phyloP scores from a whole-genome alignment of 1,284 basidiomycete species.

The Schizophyllum amplum region DNA sequence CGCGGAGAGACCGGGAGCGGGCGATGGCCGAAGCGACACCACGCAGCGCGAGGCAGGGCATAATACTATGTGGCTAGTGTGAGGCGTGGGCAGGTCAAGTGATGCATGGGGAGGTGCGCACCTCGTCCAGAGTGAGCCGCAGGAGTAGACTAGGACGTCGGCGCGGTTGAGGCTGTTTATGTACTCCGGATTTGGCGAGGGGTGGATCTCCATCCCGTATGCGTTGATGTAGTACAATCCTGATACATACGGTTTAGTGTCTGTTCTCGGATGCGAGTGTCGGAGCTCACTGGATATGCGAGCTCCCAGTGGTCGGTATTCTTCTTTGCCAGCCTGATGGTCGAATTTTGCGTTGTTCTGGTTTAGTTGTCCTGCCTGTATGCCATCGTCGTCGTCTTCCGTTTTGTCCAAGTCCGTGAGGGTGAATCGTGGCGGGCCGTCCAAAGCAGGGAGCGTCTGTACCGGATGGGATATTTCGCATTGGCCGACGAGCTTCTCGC shows the following conservation, averaged over 20 bases:
- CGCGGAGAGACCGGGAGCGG: conserved; percentile 59
- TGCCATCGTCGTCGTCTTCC: conserved; percentile 26
- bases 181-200: conserved; percentile 80
- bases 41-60: conserved; percentile 84
- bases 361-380: not conserved
- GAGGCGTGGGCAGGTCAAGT: conserved; percentile 10
- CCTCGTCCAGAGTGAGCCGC: conserved; percentile 92
- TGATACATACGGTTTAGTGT: conserved; percentile 20
- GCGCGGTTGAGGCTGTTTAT: conserved; percentile 56
- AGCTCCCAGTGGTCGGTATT: conserved; percentile 52
- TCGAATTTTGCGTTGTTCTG: conserved; percentile 59
- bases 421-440: not conserved
- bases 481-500: conserved; percentile 81
- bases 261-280: conserved; percentile 4
- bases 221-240: conserved; percentile 91
- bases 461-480: conserved; percentile 96
- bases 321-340: conserved; percentile 31
- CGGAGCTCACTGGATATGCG: conserved; percentile 61
- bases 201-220: conserved; percentile 87
- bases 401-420: conserved; percentile 20
- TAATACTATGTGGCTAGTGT: conserved; percentile 44
- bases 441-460: conserved; percentile 13
- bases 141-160: conserved; percentile 81
- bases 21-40: conserved; percentile 81
- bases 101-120: conserved; percentile 2